phyloP scores from a whole-genome alignment of 495 filamentous ascomycete species.

The Aspergillus mulundensis region DNA sequence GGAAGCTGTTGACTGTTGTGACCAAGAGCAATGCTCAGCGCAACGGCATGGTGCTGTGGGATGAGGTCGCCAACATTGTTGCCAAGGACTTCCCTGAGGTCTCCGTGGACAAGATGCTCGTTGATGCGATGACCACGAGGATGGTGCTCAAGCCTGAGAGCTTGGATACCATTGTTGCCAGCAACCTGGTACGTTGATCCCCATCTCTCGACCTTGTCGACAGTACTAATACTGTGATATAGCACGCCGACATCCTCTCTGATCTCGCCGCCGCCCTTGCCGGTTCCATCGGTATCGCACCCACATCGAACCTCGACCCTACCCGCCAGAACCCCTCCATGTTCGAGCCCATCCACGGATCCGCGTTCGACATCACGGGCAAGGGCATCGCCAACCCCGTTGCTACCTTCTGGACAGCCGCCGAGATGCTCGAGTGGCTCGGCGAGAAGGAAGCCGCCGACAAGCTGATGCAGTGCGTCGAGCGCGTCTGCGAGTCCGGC shows the following conservation, averaged over 20 bases:
- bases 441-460: constrained; percentile 53
- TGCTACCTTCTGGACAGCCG: constrained; percentile 64
- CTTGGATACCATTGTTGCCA: constrained; percentile 55
- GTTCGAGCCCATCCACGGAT: constrained; percentile 67
- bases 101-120: constrained; percentile 53
- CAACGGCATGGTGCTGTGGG: constrained; percentile 57
- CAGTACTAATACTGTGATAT: constrained; percentile 2
- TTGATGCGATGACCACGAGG: constrained; percentile 56
- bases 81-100: constrained; percentile 51
- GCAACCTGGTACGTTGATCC: constrained; percentile 41
- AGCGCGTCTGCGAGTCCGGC: constrained; percentile 55
- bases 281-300: constrained; percentile 55
- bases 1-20: constrained; percentile 52
- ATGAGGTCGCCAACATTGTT: constrained; percentile 46
- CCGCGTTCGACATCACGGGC: constrained; percentile 68
- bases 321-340: constrained; percentile 57
- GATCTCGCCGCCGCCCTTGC: constrained; percentile 55
- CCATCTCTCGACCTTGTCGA: neutral
- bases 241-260: constrained; percentile 55
- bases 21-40: constrained; percentile 58
- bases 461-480: constrained; percentile 54
- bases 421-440: constrained; percentile 66
- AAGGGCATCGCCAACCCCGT: constrained; percentile 70
- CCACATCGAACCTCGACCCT: constrained; percentile 62
- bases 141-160: constrained; percentile 53